These are phyloP conservation scores for Kalmusia sp. DNA, from an alignment of 2,329 filamentous ascomycete species.

Conservation along the genomic window DNA sequence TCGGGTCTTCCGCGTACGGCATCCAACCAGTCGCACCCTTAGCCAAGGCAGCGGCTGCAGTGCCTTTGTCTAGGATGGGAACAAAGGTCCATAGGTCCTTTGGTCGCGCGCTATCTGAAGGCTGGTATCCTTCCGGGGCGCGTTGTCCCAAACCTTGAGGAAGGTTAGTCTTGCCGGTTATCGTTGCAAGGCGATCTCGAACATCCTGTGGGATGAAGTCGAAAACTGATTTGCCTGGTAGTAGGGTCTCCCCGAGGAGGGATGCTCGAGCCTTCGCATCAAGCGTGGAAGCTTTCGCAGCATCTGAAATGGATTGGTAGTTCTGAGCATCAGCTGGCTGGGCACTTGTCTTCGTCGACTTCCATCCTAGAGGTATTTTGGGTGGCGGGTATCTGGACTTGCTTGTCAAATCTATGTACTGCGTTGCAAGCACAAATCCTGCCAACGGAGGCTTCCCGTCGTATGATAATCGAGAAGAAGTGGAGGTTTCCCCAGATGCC, in stretches of 20 bases:
- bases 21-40: conserved; percentile 69
- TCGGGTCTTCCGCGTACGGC: conserved; percentile 84
- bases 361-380: conserved; percentile 76
- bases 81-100: conserved; percentile 60
- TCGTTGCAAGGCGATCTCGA: conserved; percentile 76
- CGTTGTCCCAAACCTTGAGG: conserved; percentile 80
- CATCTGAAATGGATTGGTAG: conserved; percentile 73
- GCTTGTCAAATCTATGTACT: conserved; percentile 49
- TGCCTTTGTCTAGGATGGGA: conserved; percentile 48
- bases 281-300: conserved; percentile 76
- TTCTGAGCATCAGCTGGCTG: conserved; percentile 40
- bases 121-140: conserved; percentile 68
- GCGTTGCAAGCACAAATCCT: conserved; percentile 75
- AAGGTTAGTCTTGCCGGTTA: conserved; percentile 77
- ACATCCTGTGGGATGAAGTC: conserved; percentile 84
- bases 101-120: conserved; percentile 67
- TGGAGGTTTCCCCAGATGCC: conserved; percentile 51
- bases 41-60: conserved; percentile 54
- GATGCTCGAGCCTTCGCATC: conserved; percentile 79
- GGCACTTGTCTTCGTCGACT: conserved; percentile 56
- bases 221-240: conserved; percentile 94
- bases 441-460: conserved; percentile 82
- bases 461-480: conserved; percentile 70
- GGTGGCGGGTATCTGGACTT: conserved; percentile 67
- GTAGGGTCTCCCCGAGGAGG: conserved; percentile 77